Evolutionary conservation across 768 basidiomycete genomes (phyloP).

Genomic region (Lanmaoa pseudosensibilis): DNA sequence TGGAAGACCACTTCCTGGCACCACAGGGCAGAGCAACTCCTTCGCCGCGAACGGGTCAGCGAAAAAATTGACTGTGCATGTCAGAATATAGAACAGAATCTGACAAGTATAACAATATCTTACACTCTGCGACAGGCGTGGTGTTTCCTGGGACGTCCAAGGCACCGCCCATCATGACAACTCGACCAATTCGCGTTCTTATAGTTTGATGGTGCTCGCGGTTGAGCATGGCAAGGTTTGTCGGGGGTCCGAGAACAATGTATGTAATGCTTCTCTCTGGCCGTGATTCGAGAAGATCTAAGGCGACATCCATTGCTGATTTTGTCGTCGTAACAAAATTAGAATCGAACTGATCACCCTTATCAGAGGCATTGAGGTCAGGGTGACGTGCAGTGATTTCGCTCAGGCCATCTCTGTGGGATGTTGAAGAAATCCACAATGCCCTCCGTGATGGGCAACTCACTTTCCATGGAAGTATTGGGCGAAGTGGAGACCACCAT

Average conservation of each 20-base stretch:
- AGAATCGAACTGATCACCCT: slow-evolving; percentile 31
- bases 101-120: slow-evolving; percentile 20
- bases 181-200: slow-evolving; percentile 59
- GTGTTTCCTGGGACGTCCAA: slow-evolving; percentile 90
- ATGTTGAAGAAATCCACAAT: slow-evolving; percentile 2
- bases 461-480: slow-evolving; percentile 85
- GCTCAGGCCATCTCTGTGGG: slow-evolving; percentile 65
- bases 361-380: slow-evolving; percentile 45
- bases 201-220: slow-evolving; percentile 54
- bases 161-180: slow-evolving; percentile 93
- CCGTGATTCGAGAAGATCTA: slow-evolving; percentile 52
- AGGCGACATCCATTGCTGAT: slow-evolving; percentile 52
- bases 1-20: slow-evolving; percentile 48
- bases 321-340: slow-evolving; percentile 48
- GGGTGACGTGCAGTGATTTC: slow-evolving; percentile 63
- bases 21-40: slow-evolving; percentile 52
- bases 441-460: slow-evolving; percentile 10
- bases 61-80: slow-evolving; percentile 69
- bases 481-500: slow-evolving; percentile 72
- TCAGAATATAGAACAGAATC: neutral
- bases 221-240: slow-evolving; percentile 73
- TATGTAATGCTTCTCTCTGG: slow-evolving; percentile 63
- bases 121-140: slow-evolving; percentile 80
- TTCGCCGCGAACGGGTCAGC: slow-evolving; percentile 86
- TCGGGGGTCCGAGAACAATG: slow-evolving; percentile 73